Conservation (phyloP, 192 early-diverging fungal species). For the Jimgerdemannia lactiflua region DNA sequence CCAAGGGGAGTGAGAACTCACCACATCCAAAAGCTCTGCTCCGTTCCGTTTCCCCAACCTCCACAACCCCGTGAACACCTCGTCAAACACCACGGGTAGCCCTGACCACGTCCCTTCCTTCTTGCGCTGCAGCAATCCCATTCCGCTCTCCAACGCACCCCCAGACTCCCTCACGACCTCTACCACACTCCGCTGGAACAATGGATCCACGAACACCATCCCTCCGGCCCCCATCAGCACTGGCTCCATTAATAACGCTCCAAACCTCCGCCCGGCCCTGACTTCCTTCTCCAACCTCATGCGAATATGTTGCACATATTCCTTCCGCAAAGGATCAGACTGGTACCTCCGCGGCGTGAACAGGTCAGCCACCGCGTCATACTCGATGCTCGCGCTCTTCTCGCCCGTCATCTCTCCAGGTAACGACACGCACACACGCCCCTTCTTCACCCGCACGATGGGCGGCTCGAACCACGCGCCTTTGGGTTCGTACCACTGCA, state of each 20-base stretch:
- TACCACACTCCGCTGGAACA: conserved; percentile 69
- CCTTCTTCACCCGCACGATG: conserved; percentile 45
- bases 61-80: conserved; percentile 77
- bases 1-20: conserved; percentile 21
- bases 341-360: conserved; percentile 4
- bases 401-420: conserved; percentile 29
- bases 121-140: conserved; percentile 26
- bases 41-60: conserved; percentile 59
- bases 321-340: conserved; percentile 15
- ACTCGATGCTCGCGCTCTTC: not conserved
- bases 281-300: conserved; percentile 28
- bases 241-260: conserved; percentile 73
- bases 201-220: conserved; percentile 79
- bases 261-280: conserved; percentile 40
- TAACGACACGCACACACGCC: conserved; percentile 37
- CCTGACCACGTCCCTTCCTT: conserved; percentile 40
- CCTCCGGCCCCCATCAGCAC: conserved; percentile 81
- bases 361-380: conserved; percentile 5
- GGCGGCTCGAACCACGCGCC: conserved; percentile 77
- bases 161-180: conserved; percentile 44
- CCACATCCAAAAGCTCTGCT: conserved; percentile 55
- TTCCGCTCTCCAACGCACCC: not conserved
- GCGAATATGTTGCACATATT: conserved; percentile 44
- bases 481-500: conserved; percentile 63
- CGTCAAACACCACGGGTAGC: conserved; percentile 77